Evolutionary conservation across 1,139 yeast species (phyloP), one percentile per base, ranked within the genome.

Genomic region (Arxiozyma heterogenica): DNA sequence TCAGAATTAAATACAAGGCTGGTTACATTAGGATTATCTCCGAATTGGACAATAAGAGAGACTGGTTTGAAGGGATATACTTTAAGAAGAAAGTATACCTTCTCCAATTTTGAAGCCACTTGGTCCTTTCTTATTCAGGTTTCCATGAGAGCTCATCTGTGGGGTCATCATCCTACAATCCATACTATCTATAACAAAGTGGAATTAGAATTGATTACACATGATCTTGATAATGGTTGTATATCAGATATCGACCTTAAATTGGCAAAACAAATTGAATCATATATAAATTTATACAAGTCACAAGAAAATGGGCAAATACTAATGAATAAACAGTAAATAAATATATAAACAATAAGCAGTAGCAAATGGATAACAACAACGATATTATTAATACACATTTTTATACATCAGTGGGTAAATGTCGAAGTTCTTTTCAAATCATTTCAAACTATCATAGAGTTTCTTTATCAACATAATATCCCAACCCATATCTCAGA

Each of bases 131-230:
- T 88, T 27, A 83, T 80, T 34, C 76, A 76, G 53, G 78, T 86
- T 1, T 81, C 90, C 1, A 70, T 80, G 70, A 71, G 81, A 49
- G 77, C 89, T 0, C 86, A 85, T 63, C 62, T 72, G 1, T 69
- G 73, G 62, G 84, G 82, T 30, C 95, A 88, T 62, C 96, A 88
- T 65, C 95, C 95, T 0, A 80, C 82, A 0, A 80, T 85, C 4
- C 73, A 73, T 0, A 84, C 84, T 1, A 76, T 82, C 0, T 87
- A 86, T 64, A 86, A 82, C 61, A 69, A 72, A 47, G 88, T 86
- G 0, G 72, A 73, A 17, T 61, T 87, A 3, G 73, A 75, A 38
- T 68, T 86, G 46, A 79, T 84, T 3, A 87, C 95, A 0, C 95
- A 87, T 63, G 95, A 87, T 63, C 72, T 75, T 0, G 74, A 75